Evolutionary conservation across 306 rosid genomes (phyloP).

Genomic region (Trifolium dubium): DNA sequence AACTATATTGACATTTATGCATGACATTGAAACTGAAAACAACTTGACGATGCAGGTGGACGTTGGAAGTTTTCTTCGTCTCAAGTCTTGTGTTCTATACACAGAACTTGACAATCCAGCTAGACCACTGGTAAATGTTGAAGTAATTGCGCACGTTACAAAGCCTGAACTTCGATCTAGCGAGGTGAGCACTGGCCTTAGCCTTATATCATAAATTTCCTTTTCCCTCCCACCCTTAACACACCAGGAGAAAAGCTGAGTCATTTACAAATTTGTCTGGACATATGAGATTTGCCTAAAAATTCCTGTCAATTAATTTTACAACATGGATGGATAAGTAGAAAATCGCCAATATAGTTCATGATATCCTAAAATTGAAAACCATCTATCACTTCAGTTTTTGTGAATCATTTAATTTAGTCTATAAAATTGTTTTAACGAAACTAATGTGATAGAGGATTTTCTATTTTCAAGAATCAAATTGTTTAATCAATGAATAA

Average conservation of each 20-base stretch:
- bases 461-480: background rate
- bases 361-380: background rate
- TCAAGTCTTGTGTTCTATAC: slow-evolving; percentile 81
- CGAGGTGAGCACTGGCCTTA: slow-evolving; percentile 60
- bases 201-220: no score
- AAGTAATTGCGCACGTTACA: slow-evolving; percentile 85
- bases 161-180: slow-evolving; percentile 81
- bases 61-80: slow-evolving; percentile 84
- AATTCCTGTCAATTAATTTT: no score
- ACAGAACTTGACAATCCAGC: slow-evolving; percentile 65
- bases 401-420: background rate
- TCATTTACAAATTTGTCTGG: background rate
- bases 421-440: background rate
- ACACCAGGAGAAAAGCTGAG: no score
- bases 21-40: slow-evolving; percentile 23
- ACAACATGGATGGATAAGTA: no score
- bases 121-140: slow-evolving; percentile 74
- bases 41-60: slow-evolving; percentile 71
- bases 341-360: background rate
- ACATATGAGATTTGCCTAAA: no score
- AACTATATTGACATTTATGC: background rate
- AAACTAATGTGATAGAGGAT: background rate
- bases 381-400: background rate
- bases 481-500: background rate
- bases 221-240: no score